Base-by-base conservation (phyloP, 2,329 filamentous ascomycete genomes). In the Corynespora cassiicola region DNA sequence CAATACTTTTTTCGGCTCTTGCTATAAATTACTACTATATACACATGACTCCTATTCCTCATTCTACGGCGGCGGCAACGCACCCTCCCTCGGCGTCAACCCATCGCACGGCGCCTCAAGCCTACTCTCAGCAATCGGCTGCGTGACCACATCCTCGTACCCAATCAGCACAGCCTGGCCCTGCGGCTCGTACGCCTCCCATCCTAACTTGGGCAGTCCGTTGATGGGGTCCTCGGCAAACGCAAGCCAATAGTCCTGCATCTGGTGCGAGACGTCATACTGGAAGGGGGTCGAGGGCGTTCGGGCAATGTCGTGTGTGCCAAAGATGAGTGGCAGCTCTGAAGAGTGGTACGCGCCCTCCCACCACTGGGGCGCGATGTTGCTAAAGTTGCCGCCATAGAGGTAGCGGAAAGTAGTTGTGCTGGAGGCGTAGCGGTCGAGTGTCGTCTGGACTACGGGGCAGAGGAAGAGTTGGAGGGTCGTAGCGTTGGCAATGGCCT, bases 221-320 rank as follows among this genome's bases (percentile, higher is more conserved):
- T 51, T 45, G 10, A 50, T 44, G 1, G 65, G 61, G 40, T 70
- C 62, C 16, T 52, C 42, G 1, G 61, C 59, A 48, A 72, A 72
- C 1, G 61, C 63, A 14, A 67, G 21, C 47, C 65, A 65, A 17
- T 56, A 58, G 27, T 70, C 66, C 39, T 70, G 64, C 63, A 71
- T 63, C 24, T 62, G 52, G 36, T 58, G 42, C 33, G 62, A 65
- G 1, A 69, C 61, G 30, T 50, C 36, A 4, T 46, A 45, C 29
- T 71, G 58, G 10, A 68, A 61, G 1, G 47, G 31, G 2, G 59
- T 59, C 2, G 52, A 56, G n/a, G 47, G 44, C 4, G 58, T 55
- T 15, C 57, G 47, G 1, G 45, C 54, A 29, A 58, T 61, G 6
- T 46, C 50, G 37, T 62, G 56, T 2, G 68, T 64, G 6, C 67